These are phyloP conservation scores for Backusella australiensis DNA, from an alignment of 192 early-diverging fungal species.

Conservation along the genomic window DNA sequence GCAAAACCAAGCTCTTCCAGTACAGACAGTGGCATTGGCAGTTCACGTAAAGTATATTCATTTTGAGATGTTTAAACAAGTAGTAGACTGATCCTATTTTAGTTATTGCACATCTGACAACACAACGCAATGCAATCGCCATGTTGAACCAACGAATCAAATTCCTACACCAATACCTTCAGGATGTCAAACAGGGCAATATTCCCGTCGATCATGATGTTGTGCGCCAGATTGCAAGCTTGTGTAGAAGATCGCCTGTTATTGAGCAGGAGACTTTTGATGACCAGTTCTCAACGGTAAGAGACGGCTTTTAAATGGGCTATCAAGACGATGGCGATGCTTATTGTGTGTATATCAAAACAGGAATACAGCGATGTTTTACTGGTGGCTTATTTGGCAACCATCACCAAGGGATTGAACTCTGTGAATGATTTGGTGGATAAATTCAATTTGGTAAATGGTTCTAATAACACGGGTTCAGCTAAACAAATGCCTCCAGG, in stretches of 20 bases:
- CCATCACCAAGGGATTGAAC: constrained; percentile 74
- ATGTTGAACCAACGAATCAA: constrained; percentile 76
- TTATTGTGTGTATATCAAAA: background rate
- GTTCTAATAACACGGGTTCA: background rate
- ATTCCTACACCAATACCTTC: constrained; percentile 68
- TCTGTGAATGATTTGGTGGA: constrained; percentile 63
- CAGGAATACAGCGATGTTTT: constrained; percentile 86
- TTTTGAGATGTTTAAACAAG: background rate
- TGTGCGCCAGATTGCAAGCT: constrained; percentile 72
- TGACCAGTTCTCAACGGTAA: constrained; percentile 69
- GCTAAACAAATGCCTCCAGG: background rate
- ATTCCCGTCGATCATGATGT: constrained; percentile 70
- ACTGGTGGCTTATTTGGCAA: constrained; percentile 70
- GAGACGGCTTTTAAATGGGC: too few species aligned
- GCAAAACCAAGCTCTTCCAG: constrained; percentile 58
- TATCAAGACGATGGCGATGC: background rate
- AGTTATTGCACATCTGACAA: constrained; percentile 70
- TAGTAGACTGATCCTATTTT: background rate
- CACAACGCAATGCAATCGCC: constrained; percentile 77
- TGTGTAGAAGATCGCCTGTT: constrained; percentile 71
- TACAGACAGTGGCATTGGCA: constrained; percentile 50
- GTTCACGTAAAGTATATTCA: constrained; percentile 44
- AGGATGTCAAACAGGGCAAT: constrained; percentile 60
- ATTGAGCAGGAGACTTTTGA: constrained; percentile 64
- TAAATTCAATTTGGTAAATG: constrained; percentile 50